A percentile compares a stretch with the other conserved stretches of the same genome.
Conservation (phyloP, 2,329 filamentous ascomycete species). For the Sclerotinia subarctica region DNA sequence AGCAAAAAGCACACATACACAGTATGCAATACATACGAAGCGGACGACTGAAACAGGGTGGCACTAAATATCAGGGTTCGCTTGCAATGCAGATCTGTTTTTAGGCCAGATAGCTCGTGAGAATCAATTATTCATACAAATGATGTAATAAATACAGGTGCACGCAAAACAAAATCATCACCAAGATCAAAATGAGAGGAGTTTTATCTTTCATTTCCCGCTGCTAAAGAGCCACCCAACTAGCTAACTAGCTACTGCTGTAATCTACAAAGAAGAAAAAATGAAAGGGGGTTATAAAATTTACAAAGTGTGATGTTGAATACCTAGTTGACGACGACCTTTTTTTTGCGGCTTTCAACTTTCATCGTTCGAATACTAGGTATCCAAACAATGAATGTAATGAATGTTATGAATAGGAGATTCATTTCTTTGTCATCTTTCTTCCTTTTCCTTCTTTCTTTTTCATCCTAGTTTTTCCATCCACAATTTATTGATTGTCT, state of each 20-base stretch:
- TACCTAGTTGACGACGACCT: conserved; percentile 20
- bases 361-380: background rate
- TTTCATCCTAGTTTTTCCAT: background rate
- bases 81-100: background rate
- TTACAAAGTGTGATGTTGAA: conserved; percentile 9
- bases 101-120: background rate
- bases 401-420: background rate
- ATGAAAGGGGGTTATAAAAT: background rate
- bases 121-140: background rate
- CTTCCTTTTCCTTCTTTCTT: background rate
- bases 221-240: background rate
- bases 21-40: background rate
- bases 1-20: background rate
- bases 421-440: background rate
- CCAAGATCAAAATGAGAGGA: conserved; percentile 6
- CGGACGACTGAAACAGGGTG: background rate
- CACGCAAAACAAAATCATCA: background rate
- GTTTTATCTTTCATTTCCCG: conserved; percentile 10
- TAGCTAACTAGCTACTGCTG: background rate
- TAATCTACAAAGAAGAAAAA: conserved; percentile 15
- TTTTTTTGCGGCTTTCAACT: conserved; percentile 3
- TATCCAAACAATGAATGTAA: background rate
- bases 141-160: background rate
- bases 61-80: background rate
- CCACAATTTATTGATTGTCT: background rate